Percentiles rank a stretch among this genome's conserved stretches.
These are phyloP conservation scores for Nicotiana attenuata DNA, from an alignment of 257 asterid species.

Conservation along the genomic window DNA sequence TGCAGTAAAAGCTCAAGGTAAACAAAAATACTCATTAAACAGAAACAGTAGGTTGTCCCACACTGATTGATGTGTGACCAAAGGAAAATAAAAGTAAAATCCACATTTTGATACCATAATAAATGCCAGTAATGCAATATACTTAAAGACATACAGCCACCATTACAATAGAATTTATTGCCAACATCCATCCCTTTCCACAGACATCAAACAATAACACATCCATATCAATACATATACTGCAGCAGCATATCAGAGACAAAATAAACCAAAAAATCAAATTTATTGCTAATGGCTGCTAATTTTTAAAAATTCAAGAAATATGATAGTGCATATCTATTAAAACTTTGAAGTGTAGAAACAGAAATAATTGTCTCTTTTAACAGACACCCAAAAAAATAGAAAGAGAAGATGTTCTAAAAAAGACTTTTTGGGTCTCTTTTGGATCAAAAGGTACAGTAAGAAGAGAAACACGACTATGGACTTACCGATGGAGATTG, in stretches of 20 bases:
- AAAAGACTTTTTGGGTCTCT: neutral
- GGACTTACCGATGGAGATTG: slow-evolving; percentile 1
- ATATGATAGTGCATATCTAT: no score
- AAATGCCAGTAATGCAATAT: neutral
- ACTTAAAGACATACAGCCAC: neutral
- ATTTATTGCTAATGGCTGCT: neutral
- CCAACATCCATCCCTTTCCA: neutral
- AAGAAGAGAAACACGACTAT: neutral
- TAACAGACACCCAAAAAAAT: neutral
- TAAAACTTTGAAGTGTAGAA: no score
- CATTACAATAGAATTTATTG: neutral
- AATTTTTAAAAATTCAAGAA: neutral
- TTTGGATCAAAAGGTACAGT: neutral
- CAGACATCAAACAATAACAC: neutral
- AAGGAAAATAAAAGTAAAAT: neutral
- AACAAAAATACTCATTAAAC: neutral
- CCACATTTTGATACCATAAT: neutral
- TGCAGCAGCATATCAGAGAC: neutral
- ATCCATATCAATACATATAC: neutral
- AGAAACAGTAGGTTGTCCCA: neutral
- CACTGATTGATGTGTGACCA: neutral
- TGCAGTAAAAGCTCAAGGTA: neutral
- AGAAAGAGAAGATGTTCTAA: neutral
- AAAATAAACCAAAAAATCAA: neutral
- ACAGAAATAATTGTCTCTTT: neutral